Evolutionary conservation across 108 stramenopile genomes (phyloP), one percentile per base, ranked within the genome.

Genomic region (Nannochloropsis oceanica): DNA sequence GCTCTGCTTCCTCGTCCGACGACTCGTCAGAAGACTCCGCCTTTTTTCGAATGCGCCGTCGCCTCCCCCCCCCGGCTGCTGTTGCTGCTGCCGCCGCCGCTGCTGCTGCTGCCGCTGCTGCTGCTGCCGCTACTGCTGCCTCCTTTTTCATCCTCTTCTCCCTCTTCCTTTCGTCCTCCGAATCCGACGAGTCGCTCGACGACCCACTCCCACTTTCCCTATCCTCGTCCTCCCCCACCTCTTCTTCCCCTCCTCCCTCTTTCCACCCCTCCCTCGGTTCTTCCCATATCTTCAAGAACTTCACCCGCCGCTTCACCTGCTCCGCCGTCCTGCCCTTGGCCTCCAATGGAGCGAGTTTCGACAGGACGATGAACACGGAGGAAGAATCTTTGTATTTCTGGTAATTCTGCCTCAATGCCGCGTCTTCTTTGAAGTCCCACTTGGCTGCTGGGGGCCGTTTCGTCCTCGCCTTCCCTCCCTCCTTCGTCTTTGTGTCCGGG

Each of bases 261-360:
- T 14, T 14, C 46, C 46, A 14, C 13, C 46, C 46, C 46, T 14
- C 13, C 46, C 43, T 83, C 46, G 86, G 43, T n/a, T n/a, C 79
- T 26, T 82, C 79, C 25, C 79, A 43, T 26, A 87, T 44, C 9
- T 83, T 83, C 25, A 87, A 44, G 83, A 80, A 83, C 80, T 87
- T 87, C 24, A 87, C 87, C 25, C 87, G 79, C 25, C 82, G 82
- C 80, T 84, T 80, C 25, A 87, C 83, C 59, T 87, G 87, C 42
- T 83, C 83, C 25, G 82, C 80, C 22, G 87, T 87, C 25, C 87
- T 44, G n/a, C 80, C 26, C 26, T 87, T 83, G 42, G 82, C 84
- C 81, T 87, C 87, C 84, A 87, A 80, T 14, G 43, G 46, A 46
- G 83, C 80, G 12, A 59, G 81, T 44, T 80, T 43, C 12, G 43